Conservation (phyloP, 306 rosid species). For the Inga laurina region DNA sequence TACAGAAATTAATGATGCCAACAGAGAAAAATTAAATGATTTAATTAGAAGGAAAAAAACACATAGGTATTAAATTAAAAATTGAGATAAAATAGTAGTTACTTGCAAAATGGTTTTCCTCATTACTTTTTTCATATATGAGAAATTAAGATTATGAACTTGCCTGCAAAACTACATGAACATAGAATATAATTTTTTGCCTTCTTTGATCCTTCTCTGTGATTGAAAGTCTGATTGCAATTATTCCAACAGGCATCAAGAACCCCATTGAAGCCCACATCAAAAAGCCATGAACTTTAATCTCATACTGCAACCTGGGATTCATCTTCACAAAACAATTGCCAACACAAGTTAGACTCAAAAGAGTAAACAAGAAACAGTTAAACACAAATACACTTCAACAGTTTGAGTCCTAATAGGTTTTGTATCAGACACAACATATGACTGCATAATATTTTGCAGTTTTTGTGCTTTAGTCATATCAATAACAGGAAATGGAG, state of each 20-base stretch:
- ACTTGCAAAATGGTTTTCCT: too few relatives aligned
- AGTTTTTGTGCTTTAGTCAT: neutral
- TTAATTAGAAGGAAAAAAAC: too few relatives aligned
- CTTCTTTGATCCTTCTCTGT: slow-evolving; percentile 61
- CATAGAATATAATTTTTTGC: slow-evolving; percentile 58
- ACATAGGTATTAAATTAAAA: too few relatives aligned
- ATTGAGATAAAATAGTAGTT: too few relatives aligned
- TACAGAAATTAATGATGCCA: too few relatives aligned
- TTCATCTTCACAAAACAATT: slow-evolving; percentile 44
- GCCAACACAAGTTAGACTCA: neutral
- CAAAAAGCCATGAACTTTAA: slow-evolving; percentile 82
- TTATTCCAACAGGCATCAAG: slow-evolving; percentile 87
- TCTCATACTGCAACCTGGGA: slow-evolving; percentile 54
- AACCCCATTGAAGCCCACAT: slow-evolving; percentile 94
- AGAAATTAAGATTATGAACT: slow-evolving; percentile 36
- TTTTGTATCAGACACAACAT: too few relatives aligned
- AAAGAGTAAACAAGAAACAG: neutral
- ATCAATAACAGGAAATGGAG: neutral
- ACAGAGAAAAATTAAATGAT: too few relatives aligned
- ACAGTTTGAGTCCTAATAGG: neutral
- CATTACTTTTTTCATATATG: neutral
- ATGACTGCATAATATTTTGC: neutral
- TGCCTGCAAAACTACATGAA: slow-evolving; percentile 80
- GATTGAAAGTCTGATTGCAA: slow-evolving; percentile 67
- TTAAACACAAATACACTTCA: neutral